Conservation (phyloP, 352 stramenopile species). For the Phytophthora parvispora region DNA sequence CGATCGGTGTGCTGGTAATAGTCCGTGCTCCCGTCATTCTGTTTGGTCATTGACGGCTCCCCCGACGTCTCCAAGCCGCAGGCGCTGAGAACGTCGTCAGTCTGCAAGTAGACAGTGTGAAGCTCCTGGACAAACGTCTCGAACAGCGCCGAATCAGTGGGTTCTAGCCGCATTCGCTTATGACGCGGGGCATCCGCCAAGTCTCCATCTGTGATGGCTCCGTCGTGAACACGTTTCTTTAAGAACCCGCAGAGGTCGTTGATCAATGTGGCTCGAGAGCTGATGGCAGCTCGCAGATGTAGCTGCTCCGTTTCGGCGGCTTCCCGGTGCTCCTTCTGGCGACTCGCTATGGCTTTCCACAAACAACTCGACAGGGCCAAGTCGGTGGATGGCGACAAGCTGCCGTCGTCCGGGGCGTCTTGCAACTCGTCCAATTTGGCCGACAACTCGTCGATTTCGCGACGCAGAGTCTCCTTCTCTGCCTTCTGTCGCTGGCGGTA, state of each 20-base stretch:
- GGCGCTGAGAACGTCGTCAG: slow-evolving; percentile 16
- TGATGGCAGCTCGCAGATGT: slow-evolving; percentile 32
- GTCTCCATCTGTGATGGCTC: slow-evolving; percentile 5
- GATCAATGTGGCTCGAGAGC: slow-evolving; percentile 37
- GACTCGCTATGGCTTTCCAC: slow-evolving; percentile 44
- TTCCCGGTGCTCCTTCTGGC: slow-evolving; percentile 30
- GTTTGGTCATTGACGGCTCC: slow-evolving; percentile 7
- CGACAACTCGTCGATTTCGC: slow-evolving; percentile 41
- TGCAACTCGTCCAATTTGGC: slow-evolving; percentile 34
- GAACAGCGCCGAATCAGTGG: slow-evolving; percentile 41
- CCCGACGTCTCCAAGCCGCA: slow-evolving; percentile 16
- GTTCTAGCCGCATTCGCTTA: slow-evolving; percentile 30
- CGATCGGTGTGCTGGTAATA: slow-evolving; percentile 29
- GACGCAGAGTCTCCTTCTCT: slow-evolving; percentile 42
- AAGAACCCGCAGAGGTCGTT: slow-evolving; percentile 32
- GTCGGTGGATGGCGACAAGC: slow-evolving; percentile 18
- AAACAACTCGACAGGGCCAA: slow-evolving; percentile 27
- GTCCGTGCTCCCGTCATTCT: slow-evolving; percentile 23
- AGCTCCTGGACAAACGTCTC: slow-evolving; percentile 47
- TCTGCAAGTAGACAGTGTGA: slow-evolving; percentile 28
- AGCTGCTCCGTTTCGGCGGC: slow-evolving; percentile 34
- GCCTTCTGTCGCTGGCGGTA: slow-evolving; percentile 49
- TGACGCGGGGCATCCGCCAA: slow-evolving; percentile 16
- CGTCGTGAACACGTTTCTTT: slow-evolving; percentile 28
- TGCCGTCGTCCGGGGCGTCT: neutral